Evolutionary conservation across 495 filamentous ascomycete species (phyloP).

Genomic region (Aspergillus saccharolyticus): DNA sequence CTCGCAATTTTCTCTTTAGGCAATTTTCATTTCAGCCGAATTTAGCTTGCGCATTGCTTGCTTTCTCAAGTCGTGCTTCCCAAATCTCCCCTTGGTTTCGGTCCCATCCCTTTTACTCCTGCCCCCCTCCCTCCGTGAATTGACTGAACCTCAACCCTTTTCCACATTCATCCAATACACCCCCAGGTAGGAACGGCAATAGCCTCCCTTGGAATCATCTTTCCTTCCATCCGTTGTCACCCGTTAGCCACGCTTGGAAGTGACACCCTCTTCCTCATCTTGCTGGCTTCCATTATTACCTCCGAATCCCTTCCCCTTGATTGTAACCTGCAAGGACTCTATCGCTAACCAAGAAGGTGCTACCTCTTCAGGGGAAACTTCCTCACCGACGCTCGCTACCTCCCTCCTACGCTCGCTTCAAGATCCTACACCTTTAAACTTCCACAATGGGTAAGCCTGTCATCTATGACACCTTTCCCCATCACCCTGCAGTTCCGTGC

Average conservation of each 20-base stretch:
- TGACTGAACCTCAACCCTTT: constrained; percentile 17
- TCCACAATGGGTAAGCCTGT: constrained; percentile 43
- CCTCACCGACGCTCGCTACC: constrained; percentile 24
- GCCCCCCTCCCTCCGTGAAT: neutral
- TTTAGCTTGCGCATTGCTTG: constrained; percentile 7
- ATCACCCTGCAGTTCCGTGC: neutral
- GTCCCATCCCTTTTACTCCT: constrained; percentile 13
- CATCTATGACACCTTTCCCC: constrained; percentile 6
- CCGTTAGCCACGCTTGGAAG: constrained; percentile 9
- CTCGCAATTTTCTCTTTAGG: constrained; percentile 11
- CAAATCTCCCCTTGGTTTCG: constrained; percentile 16
- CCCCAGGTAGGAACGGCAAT: constrained; percentile 16
- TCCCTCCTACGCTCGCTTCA: constrained; percentile 26
- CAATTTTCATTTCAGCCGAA: constrained; percentile 7
- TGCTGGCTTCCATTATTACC: constrained; percentile 3
- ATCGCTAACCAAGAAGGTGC: constrained; percentile 24
- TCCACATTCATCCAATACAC: constrained; percentile 13
- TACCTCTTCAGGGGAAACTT: constrained; percentile 32
- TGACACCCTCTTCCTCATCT: constrained; percentile 11
- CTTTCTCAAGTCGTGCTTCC: constrained; percentile 11
- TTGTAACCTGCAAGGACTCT: constrained; percentile 18
- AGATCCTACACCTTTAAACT: constrained; percentile 17
- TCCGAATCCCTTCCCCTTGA: constrained; percentile 13
- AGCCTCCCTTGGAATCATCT: neutral
- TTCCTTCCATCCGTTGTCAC: neutral